These are phyloP conservation scores for Papiliotrema nemorosa DNA, from an alignment of 1,284 basidiomycete genomes.

Conservation along the genomic window DNA sequence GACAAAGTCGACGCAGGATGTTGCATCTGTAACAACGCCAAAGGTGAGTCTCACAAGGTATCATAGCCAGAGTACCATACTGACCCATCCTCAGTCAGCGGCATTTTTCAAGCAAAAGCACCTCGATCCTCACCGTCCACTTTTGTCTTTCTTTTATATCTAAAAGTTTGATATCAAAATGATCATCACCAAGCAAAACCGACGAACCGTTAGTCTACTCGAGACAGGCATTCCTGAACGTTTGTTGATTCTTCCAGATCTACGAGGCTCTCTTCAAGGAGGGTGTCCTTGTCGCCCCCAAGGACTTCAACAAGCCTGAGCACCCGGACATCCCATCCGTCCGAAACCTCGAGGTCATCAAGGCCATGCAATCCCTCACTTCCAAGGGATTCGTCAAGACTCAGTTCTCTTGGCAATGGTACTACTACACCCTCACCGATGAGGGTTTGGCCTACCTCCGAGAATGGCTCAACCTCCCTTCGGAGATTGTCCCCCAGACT, in stretches of 20 bases:
- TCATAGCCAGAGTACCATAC: no score
- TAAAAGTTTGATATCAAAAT: constrained; percentile 21
- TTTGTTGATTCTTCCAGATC: constrained; percentile 55
- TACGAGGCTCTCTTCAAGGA: constrained; percentile 99
- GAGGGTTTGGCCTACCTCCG: constrained; percentile 94
- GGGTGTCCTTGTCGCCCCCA: constrained; percentile 98
- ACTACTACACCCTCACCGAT: constrained; percentile 90
- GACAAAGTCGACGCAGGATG: background rate
- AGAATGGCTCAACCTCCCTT: constrained; percentile 88
- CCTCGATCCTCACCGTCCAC: constrained; percentile 16
- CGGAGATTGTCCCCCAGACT: constrained; percentile 89
- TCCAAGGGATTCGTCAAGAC: constrained; percentile 96
- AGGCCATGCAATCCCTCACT: constrained; percentile 96
- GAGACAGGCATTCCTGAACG: background rate
- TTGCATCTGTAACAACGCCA: no score
- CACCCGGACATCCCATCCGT: constrained; percentile 92
- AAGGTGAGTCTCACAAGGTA: background rate
- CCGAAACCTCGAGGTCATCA: constrained; percentile 98
- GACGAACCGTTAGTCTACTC: constrained; percentile 39
- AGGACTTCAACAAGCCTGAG: constrained; percentile 96
- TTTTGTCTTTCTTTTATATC: no score
- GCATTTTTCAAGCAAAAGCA: constrained; percentile 23
- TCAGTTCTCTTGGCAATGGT: constrained; percentile 94
- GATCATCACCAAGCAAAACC: constrained; percentile 48
- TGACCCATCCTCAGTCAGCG: constrained; percentile 19